phyloP scores from a whole-genome alignment of 163 green algal genomes.

The Picocystis sp. region DNA sequence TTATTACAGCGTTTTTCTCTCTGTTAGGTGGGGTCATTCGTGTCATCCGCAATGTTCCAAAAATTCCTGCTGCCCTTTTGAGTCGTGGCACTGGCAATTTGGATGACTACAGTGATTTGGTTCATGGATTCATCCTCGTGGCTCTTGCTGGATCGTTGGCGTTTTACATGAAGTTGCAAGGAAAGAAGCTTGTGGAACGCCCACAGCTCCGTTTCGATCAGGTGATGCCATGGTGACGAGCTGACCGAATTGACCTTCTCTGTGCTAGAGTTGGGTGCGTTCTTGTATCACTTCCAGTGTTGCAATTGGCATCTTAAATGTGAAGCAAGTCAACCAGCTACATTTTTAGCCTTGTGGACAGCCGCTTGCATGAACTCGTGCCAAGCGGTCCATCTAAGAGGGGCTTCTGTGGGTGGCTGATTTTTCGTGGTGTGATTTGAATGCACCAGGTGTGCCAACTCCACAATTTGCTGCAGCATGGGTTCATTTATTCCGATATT shows the following conservation, averaged over 20 bases:
- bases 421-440: neutral
- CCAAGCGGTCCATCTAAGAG: neutral
- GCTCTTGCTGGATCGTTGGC: too few relatives aligned
- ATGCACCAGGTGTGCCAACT: neutral
- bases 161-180: too few relatives aligned
- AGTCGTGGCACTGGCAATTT: too few relatives aligned
- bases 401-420: neutral
- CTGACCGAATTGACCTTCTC: too few relatives aligned
- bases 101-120: too few relatives aligned
- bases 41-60: neutral
- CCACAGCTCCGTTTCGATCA: too few relatives aligned
- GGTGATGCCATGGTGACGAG: too few relatives aligned
- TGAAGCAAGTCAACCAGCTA: neutral
- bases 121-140: too few relatives aligned
- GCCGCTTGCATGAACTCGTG: too few relatives aligned
- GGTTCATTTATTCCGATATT: slow-evolving; percentile 10
- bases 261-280: too few relatives aligned
- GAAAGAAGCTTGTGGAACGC: too few relatives aligned
- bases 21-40: neutral
- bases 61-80: neutral
- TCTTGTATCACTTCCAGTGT: neutral
- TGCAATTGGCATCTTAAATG: neutral
- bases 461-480: neutral
- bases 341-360: neutral
- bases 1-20: neutral